Base-by-base conservation (phyloP, 805 yeast species). In the Myxozyma kluyveri region DNA sequence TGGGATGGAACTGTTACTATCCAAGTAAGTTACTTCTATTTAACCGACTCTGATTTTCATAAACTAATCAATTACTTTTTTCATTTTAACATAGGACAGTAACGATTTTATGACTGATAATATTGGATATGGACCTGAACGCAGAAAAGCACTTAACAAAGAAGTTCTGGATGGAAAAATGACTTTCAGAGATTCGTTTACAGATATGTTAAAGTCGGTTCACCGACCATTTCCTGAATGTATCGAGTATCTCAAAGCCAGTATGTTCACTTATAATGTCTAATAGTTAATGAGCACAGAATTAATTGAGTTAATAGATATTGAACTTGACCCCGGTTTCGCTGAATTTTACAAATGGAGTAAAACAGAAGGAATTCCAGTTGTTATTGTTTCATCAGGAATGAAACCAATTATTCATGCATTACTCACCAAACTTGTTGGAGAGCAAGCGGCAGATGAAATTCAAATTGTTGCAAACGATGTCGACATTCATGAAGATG, bases 1-100 rank as follows among this genome's bases (percentile, higher is more conserved):
- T 93, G 95, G 81, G 99, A 93, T 68, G 99, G 99, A 26, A 93
- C 99, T 1, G 93, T 93, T 59, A 93, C 99, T 10, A 73, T 86
- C 54, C 95, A 91, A 68, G 69, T 66, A 57, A 14, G 67, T 37
- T 50, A 4, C 22, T 14, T n/a, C 3, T 12, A 1, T 23, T 12
- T n/a, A n/a, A n/a, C n/a, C n/a, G n/a, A n/a, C n/a, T n/a, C n/a
- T 18, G 10, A 33, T 9, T n/a, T 21, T 19, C 19, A 4, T 0
- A 14, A 2, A 12, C 23, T n/a, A 5, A 27, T 27, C 22, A 42
- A 12, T 23, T 40, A 23, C 1, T 4, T 21, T 21, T 41, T 23
- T 9, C 17, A 10, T 19, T 12, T 33, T 27, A 22, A 31, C 33
- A 22, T 35, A 60, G 65, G 99, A 93, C 69, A 86, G 96, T 54